Evolutionary conservation across 2,329 filamentous ascomycete genomes (phyloP), one percentile per base, ranked within the genome.

Genomic region (Colletotrichum lini): DNA sequence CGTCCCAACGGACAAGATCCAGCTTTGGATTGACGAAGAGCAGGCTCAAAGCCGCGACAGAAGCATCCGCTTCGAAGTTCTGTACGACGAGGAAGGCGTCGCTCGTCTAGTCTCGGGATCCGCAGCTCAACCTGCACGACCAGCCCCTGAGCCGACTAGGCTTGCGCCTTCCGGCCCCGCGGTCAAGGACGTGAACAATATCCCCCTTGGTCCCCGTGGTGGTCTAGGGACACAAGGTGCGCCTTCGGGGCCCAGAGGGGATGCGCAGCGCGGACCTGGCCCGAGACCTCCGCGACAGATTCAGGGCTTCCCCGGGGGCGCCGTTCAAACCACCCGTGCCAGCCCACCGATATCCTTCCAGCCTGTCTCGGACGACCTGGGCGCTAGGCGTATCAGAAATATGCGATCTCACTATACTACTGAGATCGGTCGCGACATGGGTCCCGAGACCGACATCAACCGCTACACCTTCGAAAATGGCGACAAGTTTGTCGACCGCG

Each of bases 1-100:
- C 79, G 87, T 98, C 23, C 96, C 96, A 0, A 88, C 92, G 21
- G 90, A 94, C 35, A 89, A 90, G 73, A 87, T 97, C 4, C 80
- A 84, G 16, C 87, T 88, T 30, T 98, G 95, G 94, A 92, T 97
- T 70, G 87, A 89, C 9, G 87, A 82, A 50, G 94, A 97, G 80
- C 84, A 91, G 75, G 80, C 84, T 3, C 80, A 78, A 16, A 76
- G 82, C 73, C 74, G 84, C 61, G 80, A 87, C 57, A 80, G 83
- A 64, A 80, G 82, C 58, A 79, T 78, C 7, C 84, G 91, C 30
- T 97, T 92, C 90, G 93, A 96, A 80, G 89, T 97, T 8, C 81
- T 87, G 8, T 97, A 97, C 77, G 86, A 90, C 30, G 87, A 87
- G 4, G 84, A 86, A 2, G 84, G 91, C 15, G 84, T 84, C 47